Base-by-base conservation (phyloP, 1,284 basidiomycete species). In the Austroboletus novae-zelandiae region DNA sequence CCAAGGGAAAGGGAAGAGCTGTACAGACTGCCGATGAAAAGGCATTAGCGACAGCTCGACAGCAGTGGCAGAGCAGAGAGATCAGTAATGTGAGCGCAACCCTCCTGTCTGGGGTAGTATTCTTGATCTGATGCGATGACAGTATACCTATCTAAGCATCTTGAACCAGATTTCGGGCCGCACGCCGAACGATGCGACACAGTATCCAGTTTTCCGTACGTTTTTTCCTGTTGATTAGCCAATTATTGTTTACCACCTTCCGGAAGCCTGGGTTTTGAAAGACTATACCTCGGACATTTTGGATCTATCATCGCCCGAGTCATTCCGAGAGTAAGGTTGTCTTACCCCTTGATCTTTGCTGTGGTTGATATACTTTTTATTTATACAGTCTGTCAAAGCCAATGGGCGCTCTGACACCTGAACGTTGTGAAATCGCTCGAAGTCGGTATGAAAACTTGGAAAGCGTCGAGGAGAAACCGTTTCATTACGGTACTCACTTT, bases 401-500 rank as follows among this genome's bases (percentile, higher is more conserved):
- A 0, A 98, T 98, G 94, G 95, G 95, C 1, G 94, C 93, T 1
- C 77, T 97, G 39, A 92, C 89, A 1, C 73, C 80, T 9, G 79
- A 79, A 23, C 80, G 94, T 9, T 72, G 80, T 37, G 85, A 88
- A 54, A 86, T 86, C 4, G 93, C 92, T 1, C 74, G 75, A 35
- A 76, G 84, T 44, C 81, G 94, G 27, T 97, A 95, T 60, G 71
- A 74, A 39, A 91, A 86, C 56, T 75, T 93, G 14, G 75, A 89
- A 62, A 86, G 92, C 48, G 88, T 95, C 1, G 89, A 73, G 5
- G 93, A 95, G 71, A 78, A 81, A 43, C 92, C 94, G 0, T 95
- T 95, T 74, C 91, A 97, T 63, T 94, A 93, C 57, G 92, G 92
- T 43, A 98, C 95, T 1, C 95, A 98, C 66, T 98, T 95, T 66